These are phyloP conservation scores for Penicillium bialowiezense DNA, from an alignment of 495 filamentous ascomycete species.

Conservation along the genomic window DNA sequence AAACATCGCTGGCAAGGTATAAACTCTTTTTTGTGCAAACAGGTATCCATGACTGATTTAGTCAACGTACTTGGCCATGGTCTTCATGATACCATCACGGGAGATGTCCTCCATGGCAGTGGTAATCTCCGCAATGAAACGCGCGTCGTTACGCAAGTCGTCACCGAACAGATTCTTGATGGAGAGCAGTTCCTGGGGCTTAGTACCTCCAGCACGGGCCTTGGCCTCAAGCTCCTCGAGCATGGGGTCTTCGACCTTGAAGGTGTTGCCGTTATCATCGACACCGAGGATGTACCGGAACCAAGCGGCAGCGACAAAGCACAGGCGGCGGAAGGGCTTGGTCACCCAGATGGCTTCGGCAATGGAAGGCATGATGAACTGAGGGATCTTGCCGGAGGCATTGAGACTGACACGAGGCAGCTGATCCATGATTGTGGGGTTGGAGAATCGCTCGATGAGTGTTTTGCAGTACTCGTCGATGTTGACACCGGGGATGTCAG, in stretches of 20 bases:
- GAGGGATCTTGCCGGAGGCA: conserved; percentile 48
- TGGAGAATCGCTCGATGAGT: conserved; percentile 47
- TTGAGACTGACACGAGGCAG: conserved; percentile 45
- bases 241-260: conserved; percentile 45
- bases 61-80: conserved; percentile 43
- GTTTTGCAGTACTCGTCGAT: conserved; percentile 46
- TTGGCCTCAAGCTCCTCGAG: conserved; percentile 39
- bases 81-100: conserved; percentile 42
- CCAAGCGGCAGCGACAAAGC: conserved; percentile 45
- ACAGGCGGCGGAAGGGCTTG: conserved; percentile 43
- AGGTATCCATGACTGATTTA: conserved; percentile 16
- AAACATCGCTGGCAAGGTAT: conserved; percentile 19
- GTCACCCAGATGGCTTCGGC: conserved; percentile 45
- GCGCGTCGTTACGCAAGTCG: conserved; percentile 39
- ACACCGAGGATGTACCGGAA: conserved; percentile 44
- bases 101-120: conserved; percentile 39
- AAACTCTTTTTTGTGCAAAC: conserved; percentile 7
- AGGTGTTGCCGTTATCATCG: conserved; percentile 38
- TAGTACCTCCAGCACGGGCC: conserved; percentile 34
- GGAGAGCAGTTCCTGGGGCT: conserved; percentile 35
- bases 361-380: conserved; percentile 51
- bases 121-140: conserved; percentile 39
- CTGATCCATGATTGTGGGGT: conserved; percentile 48
- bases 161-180: conserved; percentile 46
- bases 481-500: conserved; percentile 42